Percentiles rank a stretch among this genome's conserved stretches.
These are phyloP conservation scores for Plasmodium coatneyi DNA, from an alignment of 169 alveolate genomes.

Conservation along the genomic window DNA sequence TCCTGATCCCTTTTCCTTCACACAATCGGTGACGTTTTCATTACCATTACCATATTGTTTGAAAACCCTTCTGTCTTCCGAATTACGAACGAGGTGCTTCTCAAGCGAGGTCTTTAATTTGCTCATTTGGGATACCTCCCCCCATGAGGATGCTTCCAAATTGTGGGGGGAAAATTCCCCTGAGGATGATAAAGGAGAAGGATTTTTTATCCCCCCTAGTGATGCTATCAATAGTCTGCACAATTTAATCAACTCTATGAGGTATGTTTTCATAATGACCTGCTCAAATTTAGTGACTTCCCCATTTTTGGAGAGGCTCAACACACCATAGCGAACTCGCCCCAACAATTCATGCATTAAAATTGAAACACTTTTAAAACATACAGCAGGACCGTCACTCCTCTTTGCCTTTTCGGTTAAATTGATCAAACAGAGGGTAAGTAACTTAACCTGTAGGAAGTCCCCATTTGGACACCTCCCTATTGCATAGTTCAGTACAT, in stretches of 20 bases:
- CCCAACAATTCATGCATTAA: constrained; percentile 18
- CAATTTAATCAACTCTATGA: constrained; percentile 24
- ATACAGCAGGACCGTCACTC: neutral
- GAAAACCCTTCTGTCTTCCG: neutral
- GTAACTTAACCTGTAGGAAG: constrained; percentile 7
- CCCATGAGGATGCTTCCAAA: neutral
- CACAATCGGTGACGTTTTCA: neutral
- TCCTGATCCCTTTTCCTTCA: neutral
- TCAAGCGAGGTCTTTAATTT: neutral
- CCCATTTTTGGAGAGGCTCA: constrained; percentile 4
- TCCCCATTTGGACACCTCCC: constrained; percentile 11
- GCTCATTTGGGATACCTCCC: neutral
- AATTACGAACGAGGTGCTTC: neutral
- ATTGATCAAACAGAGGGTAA: constrained; percentile 31
- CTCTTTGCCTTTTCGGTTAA: constrained; percentile 22
- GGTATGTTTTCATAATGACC: constrained; percentile 38
- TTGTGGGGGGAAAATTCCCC: neutral
- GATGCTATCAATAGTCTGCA: constrained; percentile 9
- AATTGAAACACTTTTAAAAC: neutral
- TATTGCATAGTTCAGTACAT: constrained; percentile 30
- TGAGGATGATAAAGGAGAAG: neutral
- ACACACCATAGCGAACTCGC: neutral
- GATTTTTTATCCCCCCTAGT: neutral
- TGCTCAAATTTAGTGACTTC: constrained; percentile 30
- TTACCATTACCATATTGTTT: neutral